A percentile compares a stretch with the other conserved stretches of the same genome.
phyloP scores from a whole-genome alignment of 371 early-diverging fungal genomes.

The Circinella umbellata region DNA sequence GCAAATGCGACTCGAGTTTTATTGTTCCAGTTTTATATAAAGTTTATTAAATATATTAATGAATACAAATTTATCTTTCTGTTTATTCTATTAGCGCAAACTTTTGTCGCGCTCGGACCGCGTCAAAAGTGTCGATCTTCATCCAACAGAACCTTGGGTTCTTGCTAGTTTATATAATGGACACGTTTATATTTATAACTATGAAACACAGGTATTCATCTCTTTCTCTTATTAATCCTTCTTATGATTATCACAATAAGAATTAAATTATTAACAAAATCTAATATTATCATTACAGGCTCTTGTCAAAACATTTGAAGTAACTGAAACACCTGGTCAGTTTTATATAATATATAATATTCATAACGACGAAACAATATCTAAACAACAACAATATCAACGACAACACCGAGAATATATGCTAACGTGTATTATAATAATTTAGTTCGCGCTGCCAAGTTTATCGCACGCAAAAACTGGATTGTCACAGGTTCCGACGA shows the following conservation, averaged over 20 bases:
- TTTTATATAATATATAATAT: too few relatives aligned
- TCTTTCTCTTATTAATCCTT: not conserved
- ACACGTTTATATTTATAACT: slow-evolving; percentile 97
- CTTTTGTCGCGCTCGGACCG: slow-evolving; percentile 91
- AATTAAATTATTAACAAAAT: too few relatives aligned
- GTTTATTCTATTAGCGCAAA: slow-evolving; percentile 54
- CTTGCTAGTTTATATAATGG: slow-evolving; percentile 97
- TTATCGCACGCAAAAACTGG: slow-evolving; percentile 97
- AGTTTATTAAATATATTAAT: not conserved
- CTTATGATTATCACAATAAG: not conserved
- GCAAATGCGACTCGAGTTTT: too few relatives aligned
- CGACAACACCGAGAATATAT: not conserved
- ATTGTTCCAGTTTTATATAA: not conserved
- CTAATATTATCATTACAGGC: slow-evolving; percentile 50
- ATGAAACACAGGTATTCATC: slow-evolving; percentile 88
- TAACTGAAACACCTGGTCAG: slow-evolving; percentile 85
- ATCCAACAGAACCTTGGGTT: slow-evolving; percentile 99
- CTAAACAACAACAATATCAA: not conserved
- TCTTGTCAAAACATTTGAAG: slow-evolving; percentile 96
- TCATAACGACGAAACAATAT: not conserved
- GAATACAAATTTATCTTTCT: not conserved
- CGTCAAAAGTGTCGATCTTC: slow-evolving; percentile 98
- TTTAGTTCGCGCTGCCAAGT: slow-evolving; percentile 92
- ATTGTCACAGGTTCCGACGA: slow-evolving; percentile 98
- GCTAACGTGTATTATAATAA: not conserved